A percentile compares a stretch with the other conserved stretches of the same genome.
Evolutionary conservation across 768 basidiomycete species (phyloP).

Genomic region (Naganishia vaughanmartiniae): DNA sequence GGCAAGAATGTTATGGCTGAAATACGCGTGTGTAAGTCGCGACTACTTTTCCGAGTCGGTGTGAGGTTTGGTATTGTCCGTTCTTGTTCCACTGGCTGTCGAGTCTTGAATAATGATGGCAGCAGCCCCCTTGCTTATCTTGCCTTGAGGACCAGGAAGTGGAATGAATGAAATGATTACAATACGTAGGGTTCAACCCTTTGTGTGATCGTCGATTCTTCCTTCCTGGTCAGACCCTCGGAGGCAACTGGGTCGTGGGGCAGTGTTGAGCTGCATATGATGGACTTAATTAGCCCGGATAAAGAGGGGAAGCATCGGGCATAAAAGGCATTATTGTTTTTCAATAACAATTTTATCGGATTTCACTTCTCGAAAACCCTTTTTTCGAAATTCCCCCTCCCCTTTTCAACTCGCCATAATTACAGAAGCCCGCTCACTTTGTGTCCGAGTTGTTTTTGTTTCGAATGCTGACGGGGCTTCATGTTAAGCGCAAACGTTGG

Average conservation of each 20-base stretch:
- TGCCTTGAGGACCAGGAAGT: too few relatives aligned
- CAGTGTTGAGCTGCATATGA: background rate
- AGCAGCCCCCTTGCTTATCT: too few relatives aligned
- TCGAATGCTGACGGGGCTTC: background rate
- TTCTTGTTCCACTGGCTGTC: background rate
- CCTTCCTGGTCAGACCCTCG: background rate
- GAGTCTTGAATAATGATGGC: too few relatives aligned
- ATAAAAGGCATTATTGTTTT: background rate
- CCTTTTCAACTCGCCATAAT: background rate
- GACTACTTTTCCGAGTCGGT: too few relatives aligned
- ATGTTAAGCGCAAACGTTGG: too few relatives aligned
- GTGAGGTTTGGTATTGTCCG: too few relatives aligned
- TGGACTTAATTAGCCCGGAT: background rate
- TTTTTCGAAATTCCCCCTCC: too few relatives aligned
- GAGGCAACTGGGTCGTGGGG: constrained; percentile 6
- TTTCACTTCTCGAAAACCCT: too few relatives aligned
- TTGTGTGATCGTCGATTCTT: constrained; percentile 19
- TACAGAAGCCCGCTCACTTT: background rate
- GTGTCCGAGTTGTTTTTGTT: background rate
- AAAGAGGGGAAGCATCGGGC: background rate
- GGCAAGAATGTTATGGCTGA: background rate
- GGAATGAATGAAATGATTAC: background rate
- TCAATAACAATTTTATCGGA: too few relatives aligned
- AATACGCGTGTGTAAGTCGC: too few relatives aligned
- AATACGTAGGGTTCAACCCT: background rate